These are phyloP conservation scores for Ophiostoma tasmaniense DNA, from an alignment of 2,329 filamentous ascomycete species.

Conservation along the genomic window DNA sequence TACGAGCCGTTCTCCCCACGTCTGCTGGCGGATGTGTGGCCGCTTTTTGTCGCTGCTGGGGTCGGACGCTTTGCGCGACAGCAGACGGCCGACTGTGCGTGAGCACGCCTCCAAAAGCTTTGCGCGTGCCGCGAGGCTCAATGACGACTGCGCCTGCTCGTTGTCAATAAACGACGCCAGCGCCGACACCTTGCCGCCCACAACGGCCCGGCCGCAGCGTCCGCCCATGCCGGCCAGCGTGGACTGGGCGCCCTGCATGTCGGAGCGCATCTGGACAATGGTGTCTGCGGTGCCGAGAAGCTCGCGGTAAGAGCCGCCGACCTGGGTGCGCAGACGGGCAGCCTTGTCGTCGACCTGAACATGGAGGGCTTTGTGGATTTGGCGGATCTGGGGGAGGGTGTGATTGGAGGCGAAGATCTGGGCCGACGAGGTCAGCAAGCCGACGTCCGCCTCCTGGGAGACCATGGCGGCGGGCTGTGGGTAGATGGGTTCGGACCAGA, in stretches of 20 bases:
- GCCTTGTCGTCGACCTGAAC: constrained; percentile 54
- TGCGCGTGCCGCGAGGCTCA: constrained; percentile 33
- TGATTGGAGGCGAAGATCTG: constrained; percentile 47
- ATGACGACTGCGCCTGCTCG: constrained; percentile 22
- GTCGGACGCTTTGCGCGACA: constrained; percentile 24
- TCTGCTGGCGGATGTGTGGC: constrained; percentile 23
- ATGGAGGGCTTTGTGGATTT: constrained; percentile 53
- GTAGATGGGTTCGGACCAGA: neutral
- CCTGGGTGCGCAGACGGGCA: constrained; percentile 52
- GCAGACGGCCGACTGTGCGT: constrained; percentile 40
- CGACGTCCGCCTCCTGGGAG: constrained; percentile 35
- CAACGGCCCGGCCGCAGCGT: constrained; percentile 63
- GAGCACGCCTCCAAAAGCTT: constrained; percentile 46
- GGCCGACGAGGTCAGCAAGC: constrained; percentile 40
- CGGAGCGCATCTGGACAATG: constrained; percentile 80
- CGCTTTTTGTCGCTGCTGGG: constrained; percentile 13
- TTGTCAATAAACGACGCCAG: constrained; percentile 39
- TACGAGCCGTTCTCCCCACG: constrained; percentile 44
- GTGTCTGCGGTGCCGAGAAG: constrained; percentile 85
- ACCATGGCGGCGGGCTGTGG: constrained; percentile 23
- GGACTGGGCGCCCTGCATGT: constrained; percentile 66
- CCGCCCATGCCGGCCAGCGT: constrained; percentile 64
- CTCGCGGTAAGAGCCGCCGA: constrained; percentile 69
- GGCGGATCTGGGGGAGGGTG: constrained; percentile 55
- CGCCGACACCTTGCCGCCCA: constrained; percentile 57